Conservation (phyloP, 1,139 yeast genomes). For the Petasospora fabianii region DNA sequence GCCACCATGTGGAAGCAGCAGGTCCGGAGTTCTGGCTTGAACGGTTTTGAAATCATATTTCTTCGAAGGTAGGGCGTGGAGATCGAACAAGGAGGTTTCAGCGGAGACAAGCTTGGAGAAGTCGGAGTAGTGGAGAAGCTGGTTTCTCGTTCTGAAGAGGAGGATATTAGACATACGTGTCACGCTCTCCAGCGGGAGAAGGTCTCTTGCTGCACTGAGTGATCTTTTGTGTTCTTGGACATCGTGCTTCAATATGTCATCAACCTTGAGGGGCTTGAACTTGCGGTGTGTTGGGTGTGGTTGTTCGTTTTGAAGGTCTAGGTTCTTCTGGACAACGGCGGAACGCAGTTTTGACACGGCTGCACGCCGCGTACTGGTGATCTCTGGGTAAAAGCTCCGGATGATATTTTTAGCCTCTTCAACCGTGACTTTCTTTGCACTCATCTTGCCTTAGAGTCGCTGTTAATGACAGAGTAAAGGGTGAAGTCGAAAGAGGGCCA, state of each 20-base stretch:
- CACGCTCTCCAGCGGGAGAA: not conserved
- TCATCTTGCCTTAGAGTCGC: too few species aligned
- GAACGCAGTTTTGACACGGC: conserved; percentile 6
- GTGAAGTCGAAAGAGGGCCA: too few species aligned
- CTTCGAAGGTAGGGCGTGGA: conserved; percentile 5
- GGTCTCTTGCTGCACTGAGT: conserved; percentile 2
- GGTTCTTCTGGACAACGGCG: conserved; percentile 1
- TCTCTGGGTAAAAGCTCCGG: conserved; percentile 6
- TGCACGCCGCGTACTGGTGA: not conserved
- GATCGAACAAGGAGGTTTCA: conserved; percentile 4
- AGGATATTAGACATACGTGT: conserved; percentile 29
- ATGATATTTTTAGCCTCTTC: conserved; percentile 11
- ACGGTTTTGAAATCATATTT: conserved; percentile 32
- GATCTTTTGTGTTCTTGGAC: conserved; percentile 3
- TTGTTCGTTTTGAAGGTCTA: not conserved
- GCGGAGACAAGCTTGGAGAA: conserved; percentile 27
- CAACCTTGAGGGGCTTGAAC: conserved; percentile 5
- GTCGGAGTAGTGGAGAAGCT: conserved; percentile 38
- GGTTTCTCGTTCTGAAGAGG: conserved; percentile 36
- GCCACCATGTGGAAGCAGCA: conserved; percentile 41
- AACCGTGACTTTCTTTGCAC: conserved; percentile 6
- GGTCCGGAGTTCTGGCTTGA: conserved; percentile 46
- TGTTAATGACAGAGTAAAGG: too few species aligned
- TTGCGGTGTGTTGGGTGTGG: not conserved
- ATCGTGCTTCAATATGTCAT: conserved; percentile 4